Evolutionary conservation across 2,329 filamentous ascomycete species (phyloP).

Genomic region (Parastagonospora avenae): DNA sequence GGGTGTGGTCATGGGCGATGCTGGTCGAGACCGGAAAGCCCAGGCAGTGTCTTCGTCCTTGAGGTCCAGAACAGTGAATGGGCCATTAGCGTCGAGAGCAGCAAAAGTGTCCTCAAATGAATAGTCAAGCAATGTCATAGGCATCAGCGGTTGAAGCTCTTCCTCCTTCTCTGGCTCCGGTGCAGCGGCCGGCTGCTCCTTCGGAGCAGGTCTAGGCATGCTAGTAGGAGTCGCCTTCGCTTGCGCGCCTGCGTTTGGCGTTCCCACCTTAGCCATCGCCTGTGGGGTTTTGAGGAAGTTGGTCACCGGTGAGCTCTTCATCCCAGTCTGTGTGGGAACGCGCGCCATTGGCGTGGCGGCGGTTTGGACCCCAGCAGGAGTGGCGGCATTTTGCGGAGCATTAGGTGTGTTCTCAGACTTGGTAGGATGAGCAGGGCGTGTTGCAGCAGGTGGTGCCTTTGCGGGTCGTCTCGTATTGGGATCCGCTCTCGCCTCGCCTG

Average conservation of each 20-base stretch:
- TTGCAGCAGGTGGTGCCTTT: slow-evolving; percentile 27
- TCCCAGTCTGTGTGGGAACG: slow-evolving; percentile 43
- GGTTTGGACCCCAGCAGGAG: slow-evolving; percentile 37
- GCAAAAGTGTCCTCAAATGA: slow-evolving; percentile 42
- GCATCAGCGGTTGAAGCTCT: slow-evolving; percentile 31
- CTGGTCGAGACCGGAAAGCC: slow-evolving; percentile 38
- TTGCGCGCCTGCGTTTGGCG: slow-evolving; percentile 38
- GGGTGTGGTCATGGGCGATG: slow-evolving; percentile 39
- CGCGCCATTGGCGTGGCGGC: slow-evolving; percentile 46
- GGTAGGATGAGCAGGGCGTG: slow-evolving; percentile 29
- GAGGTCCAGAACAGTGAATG: slow-evolving; percentile 41
- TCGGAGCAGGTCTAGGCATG: slow-evolving; percentile 29
- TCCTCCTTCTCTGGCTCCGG: slow-evolving; percentile 26
- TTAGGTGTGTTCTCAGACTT: slow-evolving; percentile 44
- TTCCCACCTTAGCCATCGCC: slow-evolving; percentile 38
- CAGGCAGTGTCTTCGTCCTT: slow-evolving; percentile 44
- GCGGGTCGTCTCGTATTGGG: slow-evolving; percentile 23
- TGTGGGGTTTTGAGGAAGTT: slow-evolving; percentile 48
- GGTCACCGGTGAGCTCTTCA: slow-evolving; percentile 44
- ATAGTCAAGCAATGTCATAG: slow-evolving; percentile 37
- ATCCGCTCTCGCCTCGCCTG: slow-evolving; percentile 42
- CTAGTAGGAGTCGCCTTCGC: slow-evolving; percentile 41
- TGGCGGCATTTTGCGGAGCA: slow-evolving; percentile 39
- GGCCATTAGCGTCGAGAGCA: slow-evolving; percentile 36
- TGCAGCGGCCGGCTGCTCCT: slow-evolving; percentile 26